Evolutionary conservation across 208 protist genomes (phyloP), one percentile per base, ranked within the genome.

Genomic region (Trypanosoma theileri): DNA sequence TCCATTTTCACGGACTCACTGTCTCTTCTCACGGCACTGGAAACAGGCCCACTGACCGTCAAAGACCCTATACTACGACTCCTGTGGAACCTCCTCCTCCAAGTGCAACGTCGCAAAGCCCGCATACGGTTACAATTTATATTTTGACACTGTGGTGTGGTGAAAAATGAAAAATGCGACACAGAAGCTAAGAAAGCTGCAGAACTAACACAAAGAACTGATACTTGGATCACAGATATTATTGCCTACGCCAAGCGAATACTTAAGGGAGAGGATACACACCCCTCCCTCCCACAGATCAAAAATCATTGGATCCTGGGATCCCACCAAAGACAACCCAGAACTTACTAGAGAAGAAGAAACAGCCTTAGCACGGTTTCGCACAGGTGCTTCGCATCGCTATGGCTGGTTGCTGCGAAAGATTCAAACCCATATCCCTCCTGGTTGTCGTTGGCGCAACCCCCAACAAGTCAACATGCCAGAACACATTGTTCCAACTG

Each of bases 1-100:
- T 46, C 58, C 6, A 16, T 50, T 8, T 51, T 62, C 22, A 51
- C 58, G n/a, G 42, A 62, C 40, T 31, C 41, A 6, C 58, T 28
- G 4, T 62, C 58, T 21, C 41, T 62, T 8, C 22, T 50, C 8
- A 62, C 12, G 7, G 58, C 58, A 3, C 41, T 62, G 1, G 1
- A 51, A 11, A 28, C 58, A 19, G 58, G 42, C 40, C 58, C 19
- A 0, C 19, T 41, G 4, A 41, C 19, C 2, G 54, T 50, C 6
- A 62, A 4, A 13, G 31, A 45, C 11, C 40, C n/a, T 22, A 22
- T 62, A 3, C 41, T 52, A 1, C 31, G 58, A 2, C 0, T 3
- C 3, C 17, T 62, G 16, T 24, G 19, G 19, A 45, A 12, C 16
- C 46, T 31, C 4, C 2, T 48, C 44, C 44, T 48, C 44, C 44